These are phyloP conservation scores for Spergularia azorica DNA, from an alignment of 179 eudicot genomes.

Conservation along the genomic window DNA sequence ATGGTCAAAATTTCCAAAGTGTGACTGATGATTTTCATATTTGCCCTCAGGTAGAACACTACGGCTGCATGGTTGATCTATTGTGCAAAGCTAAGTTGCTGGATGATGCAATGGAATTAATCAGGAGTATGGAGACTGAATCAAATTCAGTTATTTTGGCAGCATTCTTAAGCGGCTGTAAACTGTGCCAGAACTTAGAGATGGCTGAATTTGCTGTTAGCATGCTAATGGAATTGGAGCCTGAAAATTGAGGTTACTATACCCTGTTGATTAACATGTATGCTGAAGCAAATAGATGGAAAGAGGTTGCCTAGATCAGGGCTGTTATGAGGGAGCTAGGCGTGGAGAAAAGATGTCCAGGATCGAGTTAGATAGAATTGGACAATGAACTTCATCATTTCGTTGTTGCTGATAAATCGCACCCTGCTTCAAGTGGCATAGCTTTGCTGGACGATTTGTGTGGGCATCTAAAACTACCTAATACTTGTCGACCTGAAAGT, in stretches of 20 bases:
- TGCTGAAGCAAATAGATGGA: slow-evolving; percentile 69
- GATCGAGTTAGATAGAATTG: slow-evolving; percentile 78
- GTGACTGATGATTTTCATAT: slow-evolving; percentile 52
- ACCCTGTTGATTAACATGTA: slow-evolving; percentile 55
- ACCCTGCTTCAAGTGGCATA: slow-evolving; percentile 45
- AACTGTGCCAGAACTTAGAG: slow-evolving; percentile 55
- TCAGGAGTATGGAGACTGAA: slow-evolving; percentile 48
- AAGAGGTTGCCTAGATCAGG: slow-evolving; percentile 53
- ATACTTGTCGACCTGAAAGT: not conserved
- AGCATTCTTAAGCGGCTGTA: slow-evolving; percentile 65
- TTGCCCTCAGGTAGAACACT: slow-evolving; percentile 64
- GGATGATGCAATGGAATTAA: slow-evolving; percentile 54
- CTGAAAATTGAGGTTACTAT: slow-evolving; percentile 66
- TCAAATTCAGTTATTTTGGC: slow-evolving; percentile 80
- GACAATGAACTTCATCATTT: slow-evolving; percentile 59
- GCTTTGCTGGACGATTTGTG: slow-evolving; percentile 41
- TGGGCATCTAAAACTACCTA: slow-evolving; percentile 45
- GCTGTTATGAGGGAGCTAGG: slow-evolving; percentile 52
- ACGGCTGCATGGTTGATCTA: slow-evolving; percentile 81
- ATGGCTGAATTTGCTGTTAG: slow-evolving; percentile 58
- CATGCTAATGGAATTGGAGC: slow-evolving; percentile 56
- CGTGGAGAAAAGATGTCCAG: slow-evolving; percentile 57
- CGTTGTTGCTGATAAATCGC: slow-evolving; percentile 64
- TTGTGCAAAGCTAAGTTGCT: slow-evolving; percentile 64
- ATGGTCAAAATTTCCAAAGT: slow-evolving; percentile 44